phyloP scores from a whole-genome alignment of 225 moss, liverwort and hornwort species.

The Asterella californica region DNA sequence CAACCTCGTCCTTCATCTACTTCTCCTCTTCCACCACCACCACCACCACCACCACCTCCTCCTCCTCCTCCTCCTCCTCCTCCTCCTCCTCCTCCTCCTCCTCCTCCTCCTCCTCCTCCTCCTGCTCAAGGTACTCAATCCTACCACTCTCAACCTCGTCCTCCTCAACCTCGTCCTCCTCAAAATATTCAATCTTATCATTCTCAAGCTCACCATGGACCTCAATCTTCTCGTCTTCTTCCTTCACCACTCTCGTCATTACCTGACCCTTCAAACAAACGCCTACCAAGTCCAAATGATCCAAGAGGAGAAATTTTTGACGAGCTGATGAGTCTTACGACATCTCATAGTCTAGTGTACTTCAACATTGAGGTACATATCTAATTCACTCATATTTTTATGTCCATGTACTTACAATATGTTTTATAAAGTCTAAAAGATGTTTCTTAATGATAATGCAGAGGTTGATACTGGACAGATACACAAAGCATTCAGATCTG shows the following conservation, averaged over 20 bases:
- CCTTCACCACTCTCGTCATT: neutral
- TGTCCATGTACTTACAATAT: neutral
- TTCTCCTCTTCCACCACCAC: constrained; percentile 12
- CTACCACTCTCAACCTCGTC: neutral
- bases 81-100: neutral
- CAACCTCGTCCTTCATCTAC: constrained; percentile 13
- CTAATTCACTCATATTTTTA: too few relatives aligned
- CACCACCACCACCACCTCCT: neutral
- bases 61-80: constrained; percentile 14
- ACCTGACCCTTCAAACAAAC: neutral
- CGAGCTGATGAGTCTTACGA: constrained; percentile 9
- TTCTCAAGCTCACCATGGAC: neutral
- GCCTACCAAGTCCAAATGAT: neutral
- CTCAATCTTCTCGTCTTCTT: neutral
- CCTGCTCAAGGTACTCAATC: neutral
- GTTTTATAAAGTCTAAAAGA: neutral
- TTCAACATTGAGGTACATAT: constrained; percentile 28
- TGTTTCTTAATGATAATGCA: neutral
- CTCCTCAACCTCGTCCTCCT: neutral
- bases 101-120: neutral
- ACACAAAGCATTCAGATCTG: constrained; percentile 22
- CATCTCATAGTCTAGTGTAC: constrained; percentile 14
- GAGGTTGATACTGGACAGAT: constrained; percentile 20
- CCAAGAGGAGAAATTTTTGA: neutral
- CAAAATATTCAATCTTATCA: neutral